Percentiles rank a stretch among this genome's conserved stretches.
phyloP scores from a whole-genome alignment of 2,329 filamentous ascomycete genomes.

The Berkeleyomyces rouxiae region DNA sequence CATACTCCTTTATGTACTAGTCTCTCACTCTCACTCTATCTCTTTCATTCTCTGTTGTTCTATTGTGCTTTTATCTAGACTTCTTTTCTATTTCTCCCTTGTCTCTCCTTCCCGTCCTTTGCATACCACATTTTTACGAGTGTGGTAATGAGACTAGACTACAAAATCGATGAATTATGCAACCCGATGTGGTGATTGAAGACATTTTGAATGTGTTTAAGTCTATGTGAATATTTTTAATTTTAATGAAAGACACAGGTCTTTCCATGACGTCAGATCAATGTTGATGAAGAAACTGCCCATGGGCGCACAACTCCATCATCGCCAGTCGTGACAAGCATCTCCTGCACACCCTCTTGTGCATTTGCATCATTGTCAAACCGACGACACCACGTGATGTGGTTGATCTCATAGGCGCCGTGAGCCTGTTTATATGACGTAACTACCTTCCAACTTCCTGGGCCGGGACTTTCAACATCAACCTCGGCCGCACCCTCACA shows the following conservation, averaged over 20 bases:
- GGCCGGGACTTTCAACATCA: conserved; percentile 3
- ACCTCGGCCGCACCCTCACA: not conserved
- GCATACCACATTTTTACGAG: not conserved
- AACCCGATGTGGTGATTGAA: not conserved
- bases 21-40: not conserved
- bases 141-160: not conserved
- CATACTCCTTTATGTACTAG: not conserved
- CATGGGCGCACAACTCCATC: conserved; percentile 79
- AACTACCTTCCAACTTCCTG: conserved; percentile 53
- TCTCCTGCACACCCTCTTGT: conserved; percentile 48
- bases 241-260: not conserved
- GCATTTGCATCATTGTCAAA: conserved; percentile 46
- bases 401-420: conserved; percentile 87
- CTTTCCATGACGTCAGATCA: not conserved
- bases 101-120: conserved; percentile 7
- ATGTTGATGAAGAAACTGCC: conserved; percentile 31
- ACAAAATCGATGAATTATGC: not conserved
- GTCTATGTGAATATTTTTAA: not conserved
- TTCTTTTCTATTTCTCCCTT: not conserved
- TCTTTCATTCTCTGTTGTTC: not conserved
- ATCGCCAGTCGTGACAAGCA: conserved; percentile 81
- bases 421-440: conserved; percentile 58
- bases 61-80: not conserved
- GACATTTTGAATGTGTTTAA: not conserved
- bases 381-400: conserved; percentile 71